These are phyloP conservation scores for Trichoderma virens DNA, from an alignment of 495 filamentous ascomycete genomes.

Conservation along the genomic window DNA sequence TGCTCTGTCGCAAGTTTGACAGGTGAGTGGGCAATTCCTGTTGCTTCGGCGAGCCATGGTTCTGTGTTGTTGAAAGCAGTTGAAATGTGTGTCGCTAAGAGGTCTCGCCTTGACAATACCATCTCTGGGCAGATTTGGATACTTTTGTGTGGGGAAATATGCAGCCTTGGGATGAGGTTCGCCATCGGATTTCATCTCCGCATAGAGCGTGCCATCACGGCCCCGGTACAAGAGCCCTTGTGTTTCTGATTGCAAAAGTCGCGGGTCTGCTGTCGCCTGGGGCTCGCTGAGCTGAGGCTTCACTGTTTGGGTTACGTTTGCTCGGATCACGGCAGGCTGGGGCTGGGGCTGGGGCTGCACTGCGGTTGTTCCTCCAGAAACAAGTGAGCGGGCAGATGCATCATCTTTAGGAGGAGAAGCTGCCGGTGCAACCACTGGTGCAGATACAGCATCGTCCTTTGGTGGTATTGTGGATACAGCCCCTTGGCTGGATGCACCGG, in stretches of 20 bases:
- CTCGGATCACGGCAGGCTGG: neutral
- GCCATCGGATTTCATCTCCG: constrained; percentile 5
- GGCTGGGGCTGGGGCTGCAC: constrained; percentile 3
- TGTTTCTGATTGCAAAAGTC: neutral
- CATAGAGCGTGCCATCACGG: constrained; percentile 8
- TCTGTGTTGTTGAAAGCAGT: constrained; percentile 9
- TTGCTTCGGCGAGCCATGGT: constrained; percentile 3
- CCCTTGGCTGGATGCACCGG: neutral
- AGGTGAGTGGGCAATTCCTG: constrained; percentile 10
- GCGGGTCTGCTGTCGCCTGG: neutral
- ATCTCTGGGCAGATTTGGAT: neutral
- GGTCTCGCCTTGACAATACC: constrained; percentile 5
- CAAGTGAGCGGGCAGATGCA: neutral
- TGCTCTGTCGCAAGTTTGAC: constrained; percentile 11
- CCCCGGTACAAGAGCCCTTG: neutral
- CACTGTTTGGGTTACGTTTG: neutral
- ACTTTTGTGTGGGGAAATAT: neutral
- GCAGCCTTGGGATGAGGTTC: constrained; percentile 9
- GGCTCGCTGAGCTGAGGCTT: neutral
- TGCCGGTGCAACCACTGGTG: neutral
- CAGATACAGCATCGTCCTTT: neutral
- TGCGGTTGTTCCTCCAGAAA: neutral
- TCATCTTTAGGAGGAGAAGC: neutral
- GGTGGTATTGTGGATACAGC: neutral
- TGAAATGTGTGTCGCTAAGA: neutral